A percentile compares a stretch with the other conserved stretches of the same genome.
phyloP scores from a whole-genome alignment of 768 basidiomycete species.

The Gloeostereum incarnatum region DNA sequence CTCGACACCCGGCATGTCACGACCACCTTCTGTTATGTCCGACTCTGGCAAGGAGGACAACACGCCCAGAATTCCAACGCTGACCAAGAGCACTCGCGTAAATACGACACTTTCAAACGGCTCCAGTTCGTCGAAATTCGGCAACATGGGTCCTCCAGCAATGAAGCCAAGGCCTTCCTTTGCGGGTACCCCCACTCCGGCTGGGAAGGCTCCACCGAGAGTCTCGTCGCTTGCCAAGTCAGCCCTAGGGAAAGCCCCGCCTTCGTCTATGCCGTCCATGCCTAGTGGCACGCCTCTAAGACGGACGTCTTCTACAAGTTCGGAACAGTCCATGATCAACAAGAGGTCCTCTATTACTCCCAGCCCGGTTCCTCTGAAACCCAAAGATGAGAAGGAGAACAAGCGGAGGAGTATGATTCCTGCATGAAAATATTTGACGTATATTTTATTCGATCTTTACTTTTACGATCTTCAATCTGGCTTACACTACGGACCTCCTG shows the following conservation, averaged over 20 bases:
- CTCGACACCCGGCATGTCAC: slow-evolving; percentile 38
- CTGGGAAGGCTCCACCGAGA: too few species aligned
- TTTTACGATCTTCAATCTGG: background rate
- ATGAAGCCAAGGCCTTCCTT: slow-evolving; percentile 20
- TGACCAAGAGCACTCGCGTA: slow-evolving; percentile 41
- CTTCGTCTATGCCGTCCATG: slow-evolving; percentile 15
- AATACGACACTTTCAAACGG: slow-evolving; percentile 21
- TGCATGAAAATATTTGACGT: slow-evolving; percentile 1
- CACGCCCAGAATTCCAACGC: slow-evolving; percentile 17
- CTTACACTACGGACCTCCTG: background rate
- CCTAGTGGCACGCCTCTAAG: slow-evolving; percentile 19
- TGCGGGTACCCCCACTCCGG: slow-evolving; percentile 29
- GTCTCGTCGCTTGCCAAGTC: slow-evolving; percentile 25
- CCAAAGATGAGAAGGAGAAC: slow-evolving; percentile 4
- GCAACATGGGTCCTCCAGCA: slow-evolving; percentile 44
- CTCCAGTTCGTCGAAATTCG: slow-evolving; percentile 23
- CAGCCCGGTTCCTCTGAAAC: slow-evolving; percentile 1
- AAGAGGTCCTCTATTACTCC: background rate
- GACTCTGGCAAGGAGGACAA: slow-evolving; percentile 27
- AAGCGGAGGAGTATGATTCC: slow-evolving; percentile 11
- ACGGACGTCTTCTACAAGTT: slow-evolving; percentile 22
- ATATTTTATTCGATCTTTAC: background rate
- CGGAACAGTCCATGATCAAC: slow-evolving; percentile 8
- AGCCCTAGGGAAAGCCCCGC: slow-evolving; percentile 21
- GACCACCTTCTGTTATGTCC: slow-evolving; percentile 50